Evolutionary conservation across 805 yeast species (phyloP), one percentile per base, ranked within the genome.

Genomic region (Saturnispora diversa): DNA sequence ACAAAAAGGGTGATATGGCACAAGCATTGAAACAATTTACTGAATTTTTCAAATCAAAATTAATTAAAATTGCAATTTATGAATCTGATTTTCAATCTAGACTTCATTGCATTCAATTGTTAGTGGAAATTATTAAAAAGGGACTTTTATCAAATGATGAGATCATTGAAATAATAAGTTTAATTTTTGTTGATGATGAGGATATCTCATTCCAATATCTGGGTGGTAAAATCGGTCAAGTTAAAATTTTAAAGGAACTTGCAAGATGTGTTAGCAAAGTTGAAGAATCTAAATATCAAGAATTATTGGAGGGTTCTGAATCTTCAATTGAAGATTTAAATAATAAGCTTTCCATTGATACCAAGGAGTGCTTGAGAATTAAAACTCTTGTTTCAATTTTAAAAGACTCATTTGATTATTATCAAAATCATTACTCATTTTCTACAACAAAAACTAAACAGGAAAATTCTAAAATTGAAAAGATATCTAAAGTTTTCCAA

Each of bases 21-120:
- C 63, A 80, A 1, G 85, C 87, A 0, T 68, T 87, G 29, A 69
- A 85, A 42, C 88, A 80, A 51, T 87, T 87, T 56, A 77, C 90
- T 2, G 85, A 81, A 44, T 69, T 86, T 45, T 83, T 81, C 59
- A 76, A 78, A 48, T 59, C 60, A 5, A 77, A 85, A 51, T 58
- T 86, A 24, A 62, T 84, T 17, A 80, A 78, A 39, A 82, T 85
- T 52, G 75, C 77, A 1, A 51, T 66, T 17, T 61, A 63, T 40
- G 86, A 80, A 50, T 58, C 69, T 4, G 87, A 80, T 48, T 46
- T 61, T 11, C 66, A 66, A 29, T 84, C 81, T 1, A 72, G 78
- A 50, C 52, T 66, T 5, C 56, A 68, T 38, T 66, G 83, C 5
- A 64, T 78, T 3, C 54, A 62, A 16, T 62, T 84, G 2, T 61